Percentiles rank a stretch among this genome's conserved stretches.
These are phyloP conservation scores for Ziziphus jujuba DNA, from an alignment of 306 rosid genomes.

Conservation along the genomic window DNA sequence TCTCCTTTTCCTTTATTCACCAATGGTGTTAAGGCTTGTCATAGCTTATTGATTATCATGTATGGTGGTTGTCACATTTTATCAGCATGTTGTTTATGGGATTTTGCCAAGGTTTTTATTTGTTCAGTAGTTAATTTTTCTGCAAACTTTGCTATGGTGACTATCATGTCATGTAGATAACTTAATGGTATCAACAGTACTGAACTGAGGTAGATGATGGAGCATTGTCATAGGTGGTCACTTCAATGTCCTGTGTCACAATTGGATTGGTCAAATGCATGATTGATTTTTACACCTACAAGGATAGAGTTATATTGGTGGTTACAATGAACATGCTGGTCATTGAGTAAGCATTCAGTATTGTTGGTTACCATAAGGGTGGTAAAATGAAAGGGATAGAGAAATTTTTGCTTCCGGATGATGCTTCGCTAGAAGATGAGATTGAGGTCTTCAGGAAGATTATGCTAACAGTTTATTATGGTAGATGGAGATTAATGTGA, in stretches of 20 bases:
- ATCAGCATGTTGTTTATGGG: neutral
- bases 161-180: neutral
- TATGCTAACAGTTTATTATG: too few species aligned
- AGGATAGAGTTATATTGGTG: too few species aligned
- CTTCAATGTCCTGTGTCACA: neutral
- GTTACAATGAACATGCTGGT: too few species aligned
- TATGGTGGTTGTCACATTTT: neutral
- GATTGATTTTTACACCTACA: too few species aligned
- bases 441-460: too few species aligned
- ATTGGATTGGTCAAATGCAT: neutral
- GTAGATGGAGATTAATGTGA: too few species aligned
- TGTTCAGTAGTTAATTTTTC: neutral
- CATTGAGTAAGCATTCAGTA: too few species aligned
- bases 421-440: too few species aligned
- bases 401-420: too few species aligned
- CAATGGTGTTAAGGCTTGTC: neutral
- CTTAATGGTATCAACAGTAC: neutral
- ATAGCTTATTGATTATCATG: neutral
- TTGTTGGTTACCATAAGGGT: too few species aligned
- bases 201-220: neutral
- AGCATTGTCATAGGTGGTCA: neutral
- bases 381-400: too few species aligned
- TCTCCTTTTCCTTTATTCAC: neutral
- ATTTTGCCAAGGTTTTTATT: neutral
- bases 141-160: neutral